Percentiles rank a stretch among this genome's conserved stretches.
Evolutionary conservation across 2,329 filamentous ascomycete species (phyloP).

Genomic region (Alternaria alternata): DNA sequence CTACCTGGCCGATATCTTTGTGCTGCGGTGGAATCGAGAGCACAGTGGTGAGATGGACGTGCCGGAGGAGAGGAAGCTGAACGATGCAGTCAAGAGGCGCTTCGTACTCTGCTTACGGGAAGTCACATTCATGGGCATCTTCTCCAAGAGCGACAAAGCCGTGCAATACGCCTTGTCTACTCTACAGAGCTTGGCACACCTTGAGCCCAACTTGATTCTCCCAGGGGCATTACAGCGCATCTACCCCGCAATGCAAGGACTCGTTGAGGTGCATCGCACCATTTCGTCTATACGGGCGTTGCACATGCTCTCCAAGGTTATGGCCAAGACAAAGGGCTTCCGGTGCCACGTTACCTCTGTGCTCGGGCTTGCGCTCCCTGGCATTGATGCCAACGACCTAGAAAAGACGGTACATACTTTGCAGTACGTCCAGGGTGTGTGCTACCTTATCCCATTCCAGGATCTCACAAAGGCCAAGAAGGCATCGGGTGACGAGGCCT

Average conservation of each 20-base stretch:
- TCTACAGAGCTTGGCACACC: slow-evolving; percentile 84
- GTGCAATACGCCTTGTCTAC: slow-evolving; percentile 92
- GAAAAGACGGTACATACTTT: slow-evolving; percentile 96
- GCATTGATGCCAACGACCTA: slow-evolving; percentile 96
- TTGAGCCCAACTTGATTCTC: slow-evolving; percentile 90
- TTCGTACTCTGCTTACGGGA: slow-evolving; percentile 91
- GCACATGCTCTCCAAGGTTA: slow-evolving; percentile 89
- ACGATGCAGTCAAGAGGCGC: slow-evolving; percentile 79
- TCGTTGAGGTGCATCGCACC: slow-evolving; percentile 96
- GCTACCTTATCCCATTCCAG: slow-evolving; percentile 93
- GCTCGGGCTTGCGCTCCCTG: slow-evolving; percentile 89
- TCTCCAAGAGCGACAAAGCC: slow-evolving; percentile 91
- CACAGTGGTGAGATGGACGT: slow-evolving; percentile 90
- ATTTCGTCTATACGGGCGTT: slow-evolving; percentile 91
- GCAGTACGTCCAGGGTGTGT: slow-evolving; percentile 93
- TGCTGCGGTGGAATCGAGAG: slow-evolving; percentile 97
- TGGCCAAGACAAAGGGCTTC: slow-evolving; percentile 94
- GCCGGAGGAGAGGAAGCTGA: slow-evolving; percentile 80
- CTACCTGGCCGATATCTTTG: slow-evolving; percentile 93
- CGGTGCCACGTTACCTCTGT: slow-evolving; percentile 94
- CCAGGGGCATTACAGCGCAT: slow-evolving; percentile 94
- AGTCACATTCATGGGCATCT: slow-evolving; percentile 97
- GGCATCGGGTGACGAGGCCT: slow-evolving; percentile 16
- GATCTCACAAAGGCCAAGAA: slow-evolving; percentile 72
- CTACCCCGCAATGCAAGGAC: slow-evolving; percentile 93